A percentile compares a stretch with the other conserved stretches of the same genome.
Evolutionary conservation across 2,329 filamentous ascomycete species (phyloP).

Genomic region (Fusarium denticulatum): DNA sequence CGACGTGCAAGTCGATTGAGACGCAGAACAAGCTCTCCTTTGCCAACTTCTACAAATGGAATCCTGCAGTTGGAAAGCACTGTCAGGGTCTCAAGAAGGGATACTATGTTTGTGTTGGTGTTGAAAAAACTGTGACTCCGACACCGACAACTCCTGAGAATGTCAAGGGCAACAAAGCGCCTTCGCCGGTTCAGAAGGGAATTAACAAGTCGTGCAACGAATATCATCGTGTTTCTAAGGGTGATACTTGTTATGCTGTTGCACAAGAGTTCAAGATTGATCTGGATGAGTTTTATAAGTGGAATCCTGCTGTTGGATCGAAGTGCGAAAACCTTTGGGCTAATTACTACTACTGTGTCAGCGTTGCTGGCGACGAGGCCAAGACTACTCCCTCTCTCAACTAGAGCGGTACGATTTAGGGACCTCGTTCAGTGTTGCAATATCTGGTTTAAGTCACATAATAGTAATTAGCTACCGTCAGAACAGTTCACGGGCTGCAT

Average conservation of each 20-base stretch:
- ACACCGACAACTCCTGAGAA: neutral
- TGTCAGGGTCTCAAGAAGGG: neutral
- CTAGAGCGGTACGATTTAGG: neutral
- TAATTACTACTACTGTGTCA: neutral
- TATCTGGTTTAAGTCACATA: fast-evolving
- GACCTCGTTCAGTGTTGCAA: fast-evolving
- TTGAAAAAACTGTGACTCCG: neutral
- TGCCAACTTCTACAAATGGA: neutral
- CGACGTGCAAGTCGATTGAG: neutral
- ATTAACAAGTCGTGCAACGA: neutral
- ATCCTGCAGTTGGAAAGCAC: neutral
- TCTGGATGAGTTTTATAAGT: neutral
- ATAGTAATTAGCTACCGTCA: neutral
- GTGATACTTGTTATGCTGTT: neutral
- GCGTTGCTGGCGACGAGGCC: neutral
- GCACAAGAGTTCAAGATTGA: neutral
- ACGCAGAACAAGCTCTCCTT: neutral
- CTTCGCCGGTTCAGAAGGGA: neutral
- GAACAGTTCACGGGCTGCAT: fast-evolving
- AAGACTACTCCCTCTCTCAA: neutral
- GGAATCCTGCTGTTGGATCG: neutral
- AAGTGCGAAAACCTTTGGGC: neutral
- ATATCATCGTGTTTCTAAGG: neutral
- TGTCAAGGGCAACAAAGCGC: neutral
- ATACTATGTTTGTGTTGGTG: neutral